Conservation (phyloP, 805 yeast genomes). For the Diddensiella caesifluorescens region DNA sequence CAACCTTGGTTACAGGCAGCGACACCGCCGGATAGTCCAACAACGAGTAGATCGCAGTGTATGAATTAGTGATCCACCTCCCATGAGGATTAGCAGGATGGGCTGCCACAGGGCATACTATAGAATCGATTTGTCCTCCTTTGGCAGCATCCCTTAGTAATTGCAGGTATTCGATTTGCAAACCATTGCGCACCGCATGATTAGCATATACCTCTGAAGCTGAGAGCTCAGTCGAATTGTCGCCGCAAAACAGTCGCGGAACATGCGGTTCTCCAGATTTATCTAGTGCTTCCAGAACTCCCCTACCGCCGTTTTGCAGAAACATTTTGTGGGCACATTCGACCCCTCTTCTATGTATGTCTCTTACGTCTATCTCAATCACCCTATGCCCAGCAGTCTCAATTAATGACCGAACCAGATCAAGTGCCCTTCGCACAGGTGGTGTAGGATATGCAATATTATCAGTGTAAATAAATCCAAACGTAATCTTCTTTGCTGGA, state of each 20-base stretch:
- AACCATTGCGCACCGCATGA: background rate
- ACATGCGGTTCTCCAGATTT: conserved; percentile 15
- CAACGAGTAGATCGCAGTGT: conserved; percentile 18
- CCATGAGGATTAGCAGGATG: conserved; percentile 12
- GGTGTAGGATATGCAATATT: conserved; percentile 45
- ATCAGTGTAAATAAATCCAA: conserved; percentile 32
- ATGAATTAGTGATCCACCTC: conserved; percentile 46
- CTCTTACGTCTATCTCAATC: conserved; percentile 32
- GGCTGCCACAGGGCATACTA: conserved; percentile 12
- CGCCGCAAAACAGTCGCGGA: conserved; percentile 5
- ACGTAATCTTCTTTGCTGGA: conserved; percentile 15
- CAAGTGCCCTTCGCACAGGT: conserved; percentile 44
- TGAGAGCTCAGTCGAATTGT: conserved; percentile 7
- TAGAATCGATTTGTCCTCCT: conserved; percentile 7
- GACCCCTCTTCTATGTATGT: background rate
- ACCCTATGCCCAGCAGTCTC: conserved; percentile 21
- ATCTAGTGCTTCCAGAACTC: conserved; percentile 7
- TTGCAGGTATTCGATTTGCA: background rate
- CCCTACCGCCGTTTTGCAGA: conserved; percentile 11
- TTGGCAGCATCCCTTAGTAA: conserved; percentile 5
- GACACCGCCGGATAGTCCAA: conserved; percentile 20
- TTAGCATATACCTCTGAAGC: background rate
- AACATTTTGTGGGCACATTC: conserved; percentile 6
- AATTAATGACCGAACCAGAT: conserved; percentile 25
- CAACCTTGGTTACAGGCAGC: conserved; percentile 26